Conservation (phyloP, 176 grass and related monocot species). For the Rhipidocladum racemiflorum region DNA sequence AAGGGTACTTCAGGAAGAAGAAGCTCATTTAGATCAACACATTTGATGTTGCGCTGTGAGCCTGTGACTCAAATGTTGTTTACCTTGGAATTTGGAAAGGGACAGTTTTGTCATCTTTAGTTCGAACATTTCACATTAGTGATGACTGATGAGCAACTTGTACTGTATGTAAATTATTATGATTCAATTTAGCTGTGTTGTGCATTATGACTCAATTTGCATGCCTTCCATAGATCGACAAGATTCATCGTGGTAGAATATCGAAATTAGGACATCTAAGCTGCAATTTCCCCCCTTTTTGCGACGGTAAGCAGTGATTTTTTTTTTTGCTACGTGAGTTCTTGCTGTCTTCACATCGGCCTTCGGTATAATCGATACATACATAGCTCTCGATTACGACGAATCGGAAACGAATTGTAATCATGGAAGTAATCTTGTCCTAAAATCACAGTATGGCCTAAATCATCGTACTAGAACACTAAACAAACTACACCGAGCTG, state of each 20-base stretch:
- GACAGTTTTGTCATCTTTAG: conserved; percentile 2
- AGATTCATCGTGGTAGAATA: background rate
- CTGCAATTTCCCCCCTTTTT: no score
- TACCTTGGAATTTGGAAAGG: background rate
- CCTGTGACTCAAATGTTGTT: conserved; percentile 8
- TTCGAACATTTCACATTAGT: conserved; percentile 2
- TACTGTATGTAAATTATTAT: conserved; percentile 21
- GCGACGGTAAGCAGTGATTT: no score
- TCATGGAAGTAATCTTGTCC: background rate
- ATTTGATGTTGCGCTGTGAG: conserved; percentile 1
- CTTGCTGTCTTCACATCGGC: background rate
- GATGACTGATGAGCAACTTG: background rate
- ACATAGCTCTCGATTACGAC: background rate
- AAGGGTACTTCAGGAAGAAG: conserved; percentile 83
- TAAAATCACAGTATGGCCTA: background rate
- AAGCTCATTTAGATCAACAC: conserved; percentile 66
- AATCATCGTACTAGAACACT: background rate
- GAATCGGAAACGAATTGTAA: background rate
- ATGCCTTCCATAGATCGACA: background rate
- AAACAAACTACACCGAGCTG: background rate
- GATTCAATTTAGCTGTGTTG: background rate
- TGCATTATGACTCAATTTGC: no score
- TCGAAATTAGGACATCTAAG: background rate
- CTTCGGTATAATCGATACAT: background rate
- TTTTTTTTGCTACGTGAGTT: background rate